phyloP scores from a whole-genome alignment of 2,329 filamentous ascomycete species.

The Scopulariopsis brevicaulis region DNA sequence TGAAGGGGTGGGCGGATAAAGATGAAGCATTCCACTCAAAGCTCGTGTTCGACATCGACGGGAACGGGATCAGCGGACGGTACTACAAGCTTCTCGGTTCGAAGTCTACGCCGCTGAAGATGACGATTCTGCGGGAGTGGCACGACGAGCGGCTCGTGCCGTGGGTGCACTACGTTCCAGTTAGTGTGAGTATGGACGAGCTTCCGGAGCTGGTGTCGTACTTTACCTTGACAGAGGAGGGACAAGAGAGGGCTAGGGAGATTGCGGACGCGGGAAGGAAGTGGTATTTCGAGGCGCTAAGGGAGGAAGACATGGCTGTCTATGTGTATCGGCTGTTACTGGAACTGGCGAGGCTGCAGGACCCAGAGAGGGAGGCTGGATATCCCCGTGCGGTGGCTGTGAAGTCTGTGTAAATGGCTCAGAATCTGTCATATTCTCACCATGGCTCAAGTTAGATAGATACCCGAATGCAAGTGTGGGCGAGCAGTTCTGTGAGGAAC shows the following conservation, averaged over 20 bases:
- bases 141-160: slow-evolving; percentile 43
- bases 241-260: slow-evolving; percentile 30
- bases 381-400: background rate
- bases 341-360: slow-evolving; percentile 36
- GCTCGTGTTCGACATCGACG: slow-evolving; percentile 41
- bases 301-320: slow-evolving; percentile 46
- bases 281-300: slow-evolving; percentile 41
- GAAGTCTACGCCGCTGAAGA: slow-evolving; percentile 34
- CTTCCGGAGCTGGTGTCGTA: slow-evolving; percentile 37
- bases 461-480: no score
- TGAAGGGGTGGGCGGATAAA: slow-evolving; percentile 18
- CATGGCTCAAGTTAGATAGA: no score
- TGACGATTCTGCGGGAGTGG: slow-evolving; percentile 43
- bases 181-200: slow-evolving; percentile 36
- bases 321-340: slow-evolving; percentile 51
- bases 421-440: no score
- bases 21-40: slow-evolving; percentile 23
- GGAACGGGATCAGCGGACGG: slow-evolving; percentile 42
- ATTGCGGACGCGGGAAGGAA: slow-evolving; percentile 41
- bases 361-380: slow-evolving; percentile 12
- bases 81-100: slow-evolving; percentile 39
- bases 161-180: slow-evolving; percentile 45
- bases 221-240: slow-evolving; percentile 29
- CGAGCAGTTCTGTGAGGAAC: no score
- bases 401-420: no score